Base-by-base conservation (phyloP, 73 alveolate species). In the Urostyla sp. region DNA sequence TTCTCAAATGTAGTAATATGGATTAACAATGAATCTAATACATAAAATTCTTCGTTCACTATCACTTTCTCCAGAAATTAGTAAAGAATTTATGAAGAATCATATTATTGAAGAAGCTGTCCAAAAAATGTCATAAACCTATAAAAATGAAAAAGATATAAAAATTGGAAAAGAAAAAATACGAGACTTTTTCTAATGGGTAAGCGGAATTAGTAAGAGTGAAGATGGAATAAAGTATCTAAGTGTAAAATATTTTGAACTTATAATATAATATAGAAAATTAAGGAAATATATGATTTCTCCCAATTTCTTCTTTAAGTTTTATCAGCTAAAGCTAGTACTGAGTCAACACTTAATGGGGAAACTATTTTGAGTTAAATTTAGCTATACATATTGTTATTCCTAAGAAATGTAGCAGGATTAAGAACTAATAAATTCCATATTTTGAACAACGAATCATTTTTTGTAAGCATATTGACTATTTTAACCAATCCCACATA, bases 81-180 rank as follows among this genome's bases (percentile, higher is more conserved):
- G 59, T 24, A 60, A 81, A 28, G 79, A 78, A 24, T 13, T 81
- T 1, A 36, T 81, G 67, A 81, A 69, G 45, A 13, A 21, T 0
- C 66, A 30, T 21, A 13, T 54, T 11, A 35, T 81, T 36, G 91
- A 81, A 31, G 91, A 81, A 2, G 20, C 54, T 3, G n/a, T 60
- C 28, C 45, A 18, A 15, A 23, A 26, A n/a, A 35, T 81, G 24
- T 18, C 37, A 36, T 85, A 84, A 7, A 57, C 30, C 37, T 63
- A 79, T 54, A 81, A 81, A 38, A 81, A 81, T 53, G 79, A 63
- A 13, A 81, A 58, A 52, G 91, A 81, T 27, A 67, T 81, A n/a
- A 69, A 60, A 26, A 23, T 54, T 10, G 40, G 46, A 75, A 67
- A 48, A 27, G 37, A 31, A 55, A 67, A 67, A 34, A 5, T 81